These are phyloP conservation scores for Oryza meridionalis DNA, from an alignment of 176 grass and related monocot genomes.

Conservation along the genomic window DNA sequence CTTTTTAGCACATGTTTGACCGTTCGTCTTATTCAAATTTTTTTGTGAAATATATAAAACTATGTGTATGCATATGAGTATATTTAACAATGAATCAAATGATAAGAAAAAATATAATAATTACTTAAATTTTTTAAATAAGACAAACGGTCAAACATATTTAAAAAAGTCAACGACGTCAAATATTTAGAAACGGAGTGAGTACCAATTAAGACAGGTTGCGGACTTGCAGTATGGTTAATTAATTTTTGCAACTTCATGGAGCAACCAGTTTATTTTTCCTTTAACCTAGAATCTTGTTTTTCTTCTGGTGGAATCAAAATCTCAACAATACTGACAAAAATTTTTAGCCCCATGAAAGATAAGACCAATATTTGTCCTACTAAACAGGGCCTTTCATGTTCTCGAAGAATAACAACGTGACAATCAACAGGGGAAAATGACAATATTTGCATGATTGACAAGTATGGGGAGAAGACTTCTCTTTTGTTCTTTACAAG, in stretches of 20 bases:
- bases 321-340: slow-evolving; percentile 11
- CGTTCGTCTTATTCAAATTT: no score
- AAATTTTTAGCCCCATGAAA: background rate
- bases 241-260: background rate
- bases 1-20: no score
- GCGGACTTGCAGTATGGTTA: background rate
- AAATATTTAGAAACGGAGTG: no score
- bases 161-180: no score
- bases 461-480: background rate
- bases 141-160: no score
- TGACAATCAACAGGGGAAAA: background rate
- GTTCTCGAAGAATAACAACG: slow-evolving; percentile 26
- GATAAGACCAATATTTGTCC: slow-evolving; percentile 19
- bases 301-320: background rate
- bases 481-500: slow-evolving; percentile 24
- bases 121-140: no score
- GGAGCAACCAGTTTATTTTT: background rate
- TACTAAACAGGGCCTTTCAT: background rate
- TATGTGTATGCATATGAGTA: no score
- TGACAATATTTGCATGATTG: background rate
- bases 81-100: no score
- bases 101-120: no score
- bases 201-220: slow-evolving; percentile 6
- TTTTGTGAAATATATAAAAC: no score
- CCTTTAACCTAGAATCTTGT: background rate